A percentile compares a stretch with the other conserved stretches of the same genome.
Evolutionary conservation across 371 early-diverging fungal genomes (phyloP).

Genomic region (Ordospora colligata): DNA sequence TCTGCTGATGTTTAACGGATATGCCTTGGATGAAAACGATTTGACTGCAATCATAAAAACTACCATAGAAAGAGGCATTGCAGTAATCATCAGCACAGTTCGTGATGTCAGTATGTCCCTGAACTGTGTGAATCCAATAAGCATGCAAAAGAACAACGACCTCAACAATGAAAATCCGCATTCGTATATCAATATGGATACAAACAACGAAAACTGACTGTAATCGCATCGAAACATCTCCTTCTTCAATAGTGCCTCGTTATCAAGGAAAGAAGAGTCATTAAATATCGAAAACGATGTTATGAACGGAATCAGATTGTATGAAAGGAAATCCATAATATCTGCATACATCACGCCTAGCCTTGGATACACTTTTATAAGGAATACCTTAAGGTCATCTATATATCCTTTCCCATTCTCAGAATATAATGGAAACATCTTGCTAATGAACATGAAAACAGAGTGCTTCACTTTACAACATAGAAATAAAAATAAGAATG

Average conservation of each 20-base stretch:
- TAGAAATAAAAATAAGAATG: not conserved
- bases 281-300: conserved; percentile 8
- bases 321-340: not conserved
- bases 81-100: not conserved
- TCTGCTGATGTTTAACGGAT: not conserved
- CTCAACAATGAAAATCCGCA: not conserved
- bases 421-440: not conserved
- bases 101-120: not conserved
- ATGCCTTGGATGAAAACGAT: not conserved
- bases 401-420: not conserved
- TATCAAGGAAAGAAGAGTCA: not conserved
- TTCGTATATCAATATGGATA: not conserved
- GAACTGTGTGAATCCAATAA: not conserved
- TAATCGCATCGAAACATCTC: not conserved
- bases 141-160: not conserved
- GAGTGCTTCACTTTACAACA: not conserved
- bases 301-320: not conserved
- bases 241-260: not conserved
- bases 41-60: not conserved
- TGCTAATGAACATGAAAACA: not conserved
- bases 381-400: not conserved
- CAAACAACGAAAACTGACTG: not conserved
- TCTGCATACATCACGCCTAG: not conserved
- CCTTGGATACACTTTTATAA: not conserved
- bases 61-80: not conserved